phyloP scores from a whole-genome alignment of 352 stramenopile species.

The Phytophthora pisi region DNA sequence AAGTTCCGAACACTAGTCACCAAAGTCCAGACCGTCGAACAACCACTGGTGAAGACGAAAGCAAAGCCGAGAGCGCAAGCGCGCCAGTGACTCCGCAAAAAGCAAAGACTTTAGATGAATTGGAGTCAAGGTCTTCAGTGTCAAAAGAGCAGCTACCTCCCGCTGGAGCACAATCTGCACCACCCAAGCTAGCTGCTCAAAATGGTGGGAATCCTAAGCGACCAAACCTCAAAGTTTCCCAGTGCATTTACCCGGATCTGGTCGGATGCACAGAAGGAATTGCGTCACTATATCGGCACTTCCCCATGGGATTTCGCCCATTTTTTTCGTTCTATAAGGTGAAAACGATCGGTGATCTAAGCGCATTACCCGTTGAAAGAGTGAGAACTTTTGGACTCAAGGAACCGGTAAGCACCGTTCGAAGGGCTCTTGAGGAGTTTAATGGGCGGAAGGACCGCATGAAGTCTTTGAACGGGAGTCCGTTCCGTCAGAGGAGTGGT shows the following conservation, averaged over 20 bases:
- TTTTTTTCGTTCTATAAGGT: constrained; percentile 75
- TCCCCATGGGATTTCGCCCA: constrained; percentile 57
- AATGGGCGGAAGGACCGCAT: constrained; percentile 45
- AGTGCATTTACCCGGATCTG: constrained; percentile 56
- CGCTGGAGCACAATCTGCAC: constrained; percentile 19
- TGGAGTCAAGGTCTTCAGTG: background rate
- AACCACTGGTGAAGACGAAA: background rate
- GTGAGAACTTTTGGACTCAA: constrained; percentile 69
- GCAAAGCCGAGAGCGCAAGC: background rate
- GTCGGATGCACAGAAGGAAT: constrained; percentile 55
- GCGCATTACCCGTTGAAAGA: constrained; percentile 47
- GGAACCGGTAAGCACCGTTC: constrained; percentile 56
- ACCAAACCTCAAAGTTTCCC: constrained; percentile 10
- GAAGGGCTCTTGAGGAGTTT: constrained; percentile 63
- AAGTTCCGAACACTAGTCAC: background rate
- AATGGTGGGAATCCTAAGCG: constrained; percentile 3
- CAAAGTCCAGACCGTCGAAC: background rate
- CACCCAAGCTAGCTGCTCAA: constrained; percentile 7
- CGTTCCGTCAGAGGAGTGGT: constrained; percentile 37
- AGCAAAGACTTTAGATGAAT: background rate
- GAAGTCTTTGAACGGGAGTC: constrained; percentile 44
- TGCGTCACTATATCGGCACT: constrained; percentile 49
- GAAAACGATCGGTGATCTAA: constrained; percentile 73
- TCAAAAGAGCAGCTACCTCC: constrained; percentile 1
- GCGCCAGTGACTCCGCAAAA: constrained; percentile 6